These are phyloP conservation scores for Elsinoe perseae DNA, from an alignment of 2,329 filamentous ascomycete genomes.

Conservation along the genomic window DNA sequence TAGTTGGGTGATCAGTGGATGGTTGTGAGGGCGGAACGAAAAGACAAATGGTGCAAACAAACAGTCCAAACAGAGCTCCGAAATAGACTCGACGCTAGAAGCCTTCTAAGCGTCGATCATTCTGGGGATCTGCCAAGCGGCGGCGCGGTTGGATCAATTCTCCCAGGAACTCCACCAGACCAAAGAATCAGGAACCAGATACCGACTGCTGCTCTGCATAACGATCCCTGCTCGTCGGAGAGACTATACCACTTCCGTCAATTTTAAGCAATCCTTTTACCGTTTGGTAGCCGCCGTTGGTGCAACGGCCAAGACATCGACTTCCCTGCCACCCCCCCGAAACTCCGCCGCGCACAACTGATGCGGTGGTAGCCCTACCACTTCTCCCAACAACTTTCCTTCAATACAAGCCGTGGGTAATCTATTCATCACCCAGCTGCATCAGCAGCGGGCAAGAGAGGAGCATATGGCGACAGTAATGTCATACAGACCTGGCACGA, in stretches of 20 bases:
- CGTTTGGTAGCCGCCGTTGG: slow-evolving; percentile 15
- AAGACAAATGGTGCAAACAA: slow-evolving; percentile 5
- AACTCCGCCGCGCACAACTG: background rate
- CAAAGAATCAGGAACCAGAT: slow-evolving; percentile 2
- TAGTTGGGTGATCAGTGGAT: background rate
- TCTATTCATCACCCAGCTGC: background rate
- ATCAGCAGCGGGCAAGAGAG: slow-evolving; percentile 4
- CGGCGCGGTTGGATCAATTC: background rate
- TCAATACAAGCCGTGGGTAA: background rate
- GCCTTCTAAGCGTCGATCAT: background rate
- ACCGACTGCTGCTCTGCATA: background rate
- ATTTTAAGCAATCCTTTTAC: background rate
- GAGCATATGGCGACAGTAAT: slow-evolving; percentile 29
- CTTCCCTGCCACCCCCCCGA: slow-evolving; percentile 14
- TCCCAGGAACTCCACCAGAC: background rate
- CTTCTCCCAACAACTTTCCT: background rate
- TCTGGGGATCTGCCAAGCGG: background rate
- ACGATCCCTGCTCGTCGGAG: background rate
- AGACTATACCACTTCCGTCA: slow-evolving; percentile 1
- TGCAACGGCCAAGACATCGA: slow-evolving; percentile 8
- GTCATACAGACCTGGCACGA: slow-evolving; percentile 12
- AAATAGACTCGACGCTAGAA: background rate
- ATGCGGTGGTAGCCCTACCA: background rate
- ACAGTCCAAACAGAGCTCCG: background rate
- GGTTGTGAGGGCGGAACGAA: slow-evolving; percentile 11